Evolutionary conservation across 306 rosid genomes (phyloP).

Genomic region (Hippophae gyantsensis): DNA sequence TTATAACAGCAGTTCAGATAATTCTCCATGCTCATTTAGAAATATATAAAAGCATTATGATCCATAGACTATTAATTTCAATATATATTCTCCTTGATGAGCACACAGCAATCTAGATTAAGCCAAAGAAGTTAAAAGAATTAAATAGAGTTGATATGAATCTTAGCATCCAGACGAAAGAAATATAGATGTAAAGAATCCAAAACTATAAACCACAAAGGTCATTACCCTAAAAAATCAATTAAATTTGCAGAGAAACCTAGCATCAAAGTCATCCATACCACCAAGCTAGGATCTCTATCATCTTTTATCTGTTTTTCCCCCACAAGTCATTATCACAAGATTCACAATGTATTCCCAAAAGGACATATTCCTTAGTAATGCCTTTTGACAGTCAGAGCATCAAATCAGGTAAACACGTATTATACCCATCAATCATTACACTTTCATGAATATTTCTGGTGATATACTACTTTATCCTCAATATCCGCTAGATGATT

Average conservation of each 20-base stretch:
- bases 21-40: constrained; percentile 9
- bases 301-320: not conserved
- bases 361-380: constrained; percentile 1
- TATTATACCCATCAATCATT: not conserved
- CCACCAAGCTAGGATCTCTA: not conserved
- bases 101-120: constrained; percentile 7
- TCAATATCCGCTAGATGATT: constrained; percentile 4
- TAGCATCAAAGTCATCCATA: not conserved
- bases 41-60: constrained; percentile 15
- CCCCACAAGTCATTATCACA: not conserved
- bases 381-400: constrained; percentile 9
- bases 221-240: not conserved
- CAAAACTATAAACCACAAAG: constrained; percentile 12
- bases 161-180: constrained; percentile 9
- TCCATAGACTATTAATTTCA: not conserved
- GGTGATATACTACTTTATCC: not conserved
- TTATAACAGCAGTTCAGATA: constrained; percentile 11
- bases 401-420: constrained; percentile 4
- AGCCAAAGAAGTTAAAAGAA: constrained; percentile 11
- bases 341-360: too few species aligned
- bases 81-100: not conserved
- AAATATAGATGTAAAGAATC: constrained; percentile 6
- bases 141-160: constrained; percentile 3
- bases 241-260: not conserved
- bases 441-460: too few species aligned